A percentile compares a stretch with the other conserved stretches of the same genome.
phyloP scores from a whole-genome alignment of 2,329 filamentous ascomycete genomes.

The Berkeleyomyces rouxiae region DNA sequence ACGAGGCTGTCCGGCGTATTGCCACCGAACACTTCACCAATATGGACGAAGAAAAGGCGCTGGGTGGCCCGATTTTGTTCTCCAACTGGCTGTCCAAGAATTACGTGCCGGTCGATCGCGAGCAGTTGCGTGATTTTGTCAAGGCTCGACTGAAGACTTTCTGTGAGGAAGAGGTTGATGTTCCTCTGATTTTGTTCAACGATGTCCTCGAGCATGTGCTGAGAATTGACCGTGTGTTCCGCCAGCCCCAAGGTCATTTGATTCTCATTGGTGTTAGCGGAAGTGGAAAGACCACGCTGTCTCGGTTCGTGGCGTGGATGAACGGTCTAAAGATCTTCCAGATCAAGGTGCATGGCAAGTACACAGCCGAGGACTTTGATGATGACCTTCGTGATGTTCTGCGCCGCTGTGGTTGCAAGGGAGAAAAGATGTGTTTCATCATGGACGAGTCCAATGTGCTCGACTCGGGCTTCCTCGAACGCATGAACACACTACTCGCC shows the following conservation, averaged over 20 bases:
- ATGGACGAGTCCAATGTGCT: constrained; percentile 99
- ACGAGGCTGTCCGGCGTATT: constrained; percentile 70
- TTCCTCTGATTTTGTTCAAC: constrained; percentile 97
- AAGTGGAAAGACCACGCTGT: constrained; percentile 94
- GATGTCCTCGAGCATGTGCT: constrained; percentile 96
- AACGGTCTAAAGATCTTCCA: constrained; percentile 98
- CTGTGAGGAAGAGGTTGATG: constrained; percentile 98
- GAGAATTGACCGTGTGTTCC: constrained; percentile 95
- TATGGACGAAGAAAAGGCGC: constrained; percentile 77
- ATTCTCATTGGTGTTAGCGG: constrained; percentile 98
- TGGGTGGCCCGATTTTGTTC: constrained; percentile 88
- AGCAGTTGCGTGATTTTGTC: constrained; percentile 90
- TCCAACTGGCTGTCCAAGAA: constrained; percentile 99
- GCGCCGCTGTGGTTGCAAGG: constrained; percentile 86
- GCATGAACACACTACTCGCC: constrained; percentile 96
- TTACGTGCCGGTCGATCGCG: constrained; percentile 90
- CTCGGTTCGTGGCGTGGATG: constrained; percentile 99
- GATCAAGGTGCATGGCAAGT: constrained; percentile 98
- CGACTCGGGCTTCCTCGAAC: constrained; percentile 94
- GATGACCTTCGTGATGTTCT: constrained; percentile 91
- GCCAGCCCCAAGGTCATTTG: constrained; percentile 93
- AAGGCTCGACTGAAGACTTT: constrained; percentile 95
- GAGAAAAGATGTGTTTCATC: constrained; percentile 99
- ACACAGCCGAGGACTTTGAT: constrained; percentile 96
- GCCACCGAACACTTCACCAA: constrained; percentile 86